Conservation (phyloP, 129 eudicot genomes). For the Logfia minima region DNA sequence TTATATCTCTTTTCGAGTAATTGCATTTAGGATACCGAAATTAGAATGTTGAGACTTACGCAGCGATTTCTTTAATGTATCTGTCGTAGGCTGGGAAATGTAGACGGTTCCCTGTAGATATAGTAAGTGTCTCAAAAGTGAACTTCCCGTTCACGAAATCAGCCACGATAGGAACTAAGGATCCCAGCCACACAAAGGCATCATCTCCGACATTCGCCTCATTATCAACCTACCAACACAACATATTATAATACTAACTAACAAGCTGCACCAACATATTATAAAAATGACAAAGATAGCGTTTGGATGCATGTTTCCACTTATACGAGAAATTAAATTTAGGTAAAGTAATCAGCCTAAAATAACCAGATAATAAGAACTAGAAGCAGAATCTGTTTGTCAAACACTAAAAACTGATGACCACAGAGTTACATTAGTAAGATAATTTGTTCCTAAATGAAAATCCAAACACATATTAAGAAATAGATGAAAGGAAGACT, state of each 20-base stretch:
- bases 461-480: not conserved
- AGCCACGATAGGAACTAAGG: slow-evolving; percentile 58
- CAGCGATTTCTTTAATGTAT: slow-evolving; percentile 63
- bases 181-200: slow-evolving; percentile 85
- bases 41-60: slow-evolving; percentile 30
- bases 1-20: not conserved
- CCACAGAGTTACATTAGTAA: too few relatives aligned
- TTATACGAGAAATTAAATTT: not conserved
- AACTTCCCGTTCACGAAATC: slow-evolving; percentile 76
- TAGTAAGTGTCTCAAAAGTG: slow-evolving; percentile 80
- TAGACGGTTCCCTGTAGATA: slow-evolving; percentile 61
- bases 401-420: too few relatives aligned
- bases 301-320: not conserved
- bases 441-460: too few relatives aligned
- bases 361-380: not conserved
- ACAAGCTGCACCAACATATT: not conserved
- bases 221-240: slow-evolving; percentile 64
- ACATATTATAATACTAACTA: slow-evolving; percentile 8
- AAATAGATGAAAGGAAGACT: slow-evolving; percentile 5
- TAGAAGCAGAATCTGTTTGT: too few relatives aligned
- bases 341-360: not conserved
- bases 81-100: slow-evolving; percentile 82
- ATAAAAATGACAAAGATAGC: not conserved
- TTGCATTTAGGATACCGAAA: not conserved
- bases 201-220: slow-evolving; percentile 67